These are phyloP conservation scores for Metarhizium brunneum DNA, from an alignment of 2,329 filamentous ascomycete genomes.

Conservation along the genomic window DNA sequence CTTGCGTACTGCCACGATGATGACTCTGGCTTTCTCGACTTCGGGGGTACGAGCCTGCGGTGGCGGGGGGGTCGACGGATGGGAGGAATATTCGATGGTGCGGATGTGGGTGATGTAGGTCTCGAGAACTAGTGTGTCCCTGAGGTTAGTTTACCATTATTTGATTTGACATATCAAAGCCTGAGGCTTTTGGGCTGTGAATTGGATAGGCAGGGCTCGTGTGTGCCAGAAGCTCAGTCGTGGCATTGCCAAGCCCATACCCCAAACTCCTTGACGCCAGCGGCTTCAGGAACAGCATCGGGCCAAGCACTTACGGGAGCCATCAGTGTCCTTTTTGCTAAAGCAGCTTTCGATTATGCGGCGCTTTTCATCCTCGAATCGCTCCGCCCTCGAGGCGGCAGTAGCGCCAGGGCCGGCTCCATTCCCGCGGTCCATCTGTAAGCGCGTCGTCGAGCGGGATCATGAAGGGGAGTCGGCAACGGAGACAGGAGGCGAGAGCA, in stretches of 20 bases:
- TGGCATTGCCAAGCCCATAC: neutral
- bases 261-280: neutral
- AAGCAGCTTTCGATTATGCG: conserved; percentile 95
- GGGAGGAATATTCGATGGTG: conserved; percentile 75
- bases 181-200: neutral
- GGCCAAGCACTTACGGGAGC: conserved; percentile 57
- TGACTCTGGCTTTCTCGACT: conserved; percentile 79
- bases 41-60: conserved; percentile 60
- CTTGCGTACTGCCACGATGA: conserved; percentile 87
- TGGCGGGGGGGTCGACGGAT: conserved; percentile 77
- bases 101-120: conserved; percentile 97
- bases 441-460: conserved; percentile 6
- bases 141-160: conserved; percentile 5
- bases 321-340: conserved; percentile 77
- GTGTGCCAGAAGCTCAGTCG: neutral
- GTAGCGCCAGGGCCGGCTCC: conserved; percentile 25
- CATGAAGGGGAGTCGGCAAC: conserved; percentile 10
- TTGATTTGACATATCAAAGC: no score
- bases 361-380: conserved; percentile 93
- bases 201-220: neutral
- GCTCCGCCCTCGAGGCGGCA: conserved; percentile 52
- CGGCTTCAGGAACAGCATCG: neutral
- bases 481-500: conserved; percentile 5
- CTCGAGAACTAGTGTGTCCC: conserved; percentile 41
- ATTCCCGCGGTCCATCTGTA: conserved; percentile 30